Percentiles rank a stretch among this genome's conserved stretches.
These are phyloP conservation scores for Aspergillus alliaceus DNA, from an alignment of 2,329 filamentous ascomycete genomes.

Conservation along the genomic window DNA sequence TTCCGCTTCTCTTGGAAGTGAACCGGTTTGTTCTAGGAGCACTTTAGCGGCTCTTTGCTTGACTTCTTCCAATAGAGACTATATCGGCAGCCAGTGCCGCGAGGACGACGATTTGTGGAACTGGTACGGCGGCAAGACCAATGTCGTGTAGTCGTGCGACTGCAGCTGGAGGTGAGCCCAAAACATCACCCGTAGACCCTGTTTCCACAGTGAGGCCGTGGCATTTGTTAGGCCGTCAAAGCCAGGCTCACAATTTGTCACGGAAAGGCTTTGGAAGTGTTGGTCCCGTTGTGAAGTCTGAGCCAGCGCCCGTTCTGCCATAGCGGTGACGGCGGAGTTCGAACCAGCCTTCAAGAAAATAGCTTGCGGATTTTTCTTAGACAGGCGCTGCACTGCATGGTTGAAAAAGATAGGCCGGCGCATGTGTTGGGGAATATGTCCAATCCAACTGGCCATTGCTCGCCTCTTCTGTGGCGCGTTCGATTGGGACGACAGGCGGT, in stretches of 20 bases:
- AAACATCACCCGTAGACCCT: conserved; percentile 34
- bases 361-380: conserved; percentile 23
- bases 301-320: conserved; percentile 30
- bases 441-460: too few species aligned
- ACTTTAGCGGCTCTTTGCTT: conserved; percentile 21
- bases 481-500: conserved; percentile 29
- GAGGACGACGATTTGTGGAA: conserved; percentile 35
- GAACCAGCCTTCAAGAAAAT: conserved; percentile 48
- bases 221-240: conserved; percentile 23
- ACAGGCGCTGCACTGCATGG: conserved; percentile 44
- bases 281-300: neutral
- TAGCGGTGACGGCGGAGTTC: conserved; percentile 28
- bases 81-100: conserved; percentile 35
- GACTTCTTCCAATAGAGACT: too few species aligned
- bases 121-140: conserved; percentile 45
- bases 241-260: conserved; percentile 6
- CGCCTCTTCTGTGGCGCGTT: too few species aligned
- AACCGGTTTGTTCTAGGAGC: conserved; percentile 2
- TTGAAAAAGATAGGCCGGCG: conserved; percentile 49
- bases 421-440: conserved; percentile 33
- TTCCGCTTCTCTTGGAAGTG: conserved; percentile 1
- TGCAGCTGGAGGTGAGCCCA: conserved; percentile 42
- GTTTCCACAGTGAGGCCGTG: conserved; percentile 42
- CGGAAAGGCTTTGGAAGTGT: conserved; percentile 17
- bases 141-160: conserved; percentile 18